A percentile compares a stretch with the other conserved stretches of the same genome.
phyloP scores from a whole-genome alignment of 129 eudicot species.

The Cynara cardunculus region DNA sequence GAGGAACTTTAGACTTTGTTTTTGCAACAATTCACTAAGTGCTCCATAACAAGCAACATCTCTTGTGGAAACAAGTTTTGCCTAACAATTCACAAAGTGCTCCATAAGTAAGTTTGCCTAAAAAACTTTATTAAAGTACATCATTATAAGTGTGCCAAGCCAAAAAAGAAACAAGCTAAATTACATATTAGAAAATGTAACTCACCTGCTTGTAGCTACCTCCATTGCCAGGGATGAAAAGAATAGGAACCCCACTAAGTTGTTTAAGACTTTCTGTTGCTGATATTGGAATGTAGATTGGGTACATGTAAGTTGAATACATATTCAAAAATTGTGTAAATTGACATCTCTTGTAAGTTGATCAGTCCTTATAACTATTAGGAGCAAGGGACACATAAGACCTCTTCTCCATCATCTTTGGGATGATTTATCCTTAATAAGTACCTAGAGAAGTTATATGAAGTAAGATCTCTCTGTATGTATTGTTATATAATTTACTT shows the following conservation, averaged over 20 bases:
- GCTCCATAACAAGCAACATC: constrained; percentile 6
- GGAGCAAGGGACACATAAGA: no score
- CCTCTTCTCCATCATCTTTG: no score
- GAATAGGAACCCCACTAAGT: constrained; percentile 84
- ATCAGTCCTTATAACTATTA: no score
- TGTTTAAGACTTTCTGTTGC: constrained; percentile 49
- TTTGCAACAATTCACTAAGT: neutral
- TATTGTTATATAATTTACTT: no score
- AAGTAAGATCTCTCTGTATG: no score
- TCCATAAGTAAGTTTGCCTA: neutral
- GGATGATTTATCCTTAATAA: no score
- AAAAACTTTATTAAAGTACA: neutral
- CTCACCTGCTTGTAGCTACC: constrained; percentile 99
- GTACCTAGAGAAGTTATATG: no score
- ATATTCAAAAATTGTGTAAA: no score
- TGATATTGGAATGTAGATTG: constrained; percentile 81
- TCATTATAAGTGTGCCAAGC: neutral
- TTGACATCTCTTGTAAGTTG: no score
- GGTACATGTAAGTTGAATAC: constrained; percentile 99
- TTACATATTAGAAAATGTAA: neutral
- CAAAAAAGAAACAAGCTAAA: neutral
- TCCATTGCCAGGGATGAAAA: constrained; percentile 95
- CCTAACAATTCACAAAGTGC: no score
- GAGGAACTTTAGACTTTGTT: neutral
- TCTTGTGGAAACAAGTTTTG: neutral